Evolutionary conservation across 331 rosid species (phyloP).

Genomic region (Arachis monticola): DNA sequence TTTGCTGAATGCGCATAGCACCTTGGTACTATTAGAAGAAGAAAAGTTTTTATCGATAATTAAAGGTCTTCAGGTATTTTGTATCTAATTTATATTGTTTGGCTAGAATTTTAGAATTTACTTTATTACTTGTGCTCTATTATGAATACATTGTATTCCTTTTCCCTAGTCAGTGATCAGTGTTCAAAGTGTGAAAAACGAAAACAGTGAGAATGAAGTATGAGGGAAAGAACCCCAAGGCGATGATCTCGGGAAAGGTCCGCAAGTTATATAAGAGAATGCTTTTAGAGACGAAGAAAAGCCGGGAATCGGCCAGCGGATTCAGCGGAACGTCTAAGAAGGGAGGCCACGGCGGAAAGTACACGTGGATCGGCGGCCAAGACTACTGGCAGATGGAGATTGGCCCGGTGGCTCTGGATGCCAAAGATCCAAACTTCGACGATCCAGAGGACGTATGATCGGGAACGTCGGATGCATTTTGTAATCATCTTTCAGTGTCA

Average conservation of each 20-base stretch:
- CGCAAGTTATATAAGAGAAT: slow-evolving; percentile 49
- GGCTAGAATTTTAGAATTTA: too few relatives aligned
- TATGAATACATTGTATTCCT: too few relatives aligned
- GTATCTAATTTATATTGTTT: too few relatives aligned
- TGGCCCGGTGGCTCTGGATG: slow-evolving; percentile 55
- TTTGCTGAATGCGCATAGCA: too few relatives aligned
- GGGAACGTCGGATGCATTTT: too few relatives aligned
- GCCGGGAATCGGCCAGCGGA: slow-evolving; percentile 79
- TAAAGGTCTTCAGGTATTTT: too few relatives aligned
- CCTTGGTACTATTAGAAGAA: too few relatives aligned
- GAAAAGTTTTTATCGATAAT: too few relatives aligned
- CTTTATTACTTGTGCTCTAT: too few relatives aligned
- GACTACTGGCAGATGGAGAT: slow-evolving; percentile 59
- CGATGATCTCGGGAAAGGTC: slow-evolving; percentile 52
- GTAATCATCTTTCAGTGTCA: too few relatives aligned
- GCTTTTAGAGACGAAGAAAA: slow-evolving; percentile 56
- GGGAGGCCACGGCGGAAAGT: slow-evolving; percentile 92
- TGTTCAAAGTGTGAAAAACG: neutral
- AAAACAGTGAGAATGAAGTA: slow-evolving; percentile 50
- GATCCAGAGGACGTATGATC: slow-evolving; percentile 54
- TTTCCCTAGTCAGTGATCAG: neutral
- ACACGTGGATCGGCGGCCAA: slow-evolving; percentile 82
- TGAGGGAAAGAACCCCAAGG: too few relatives aligned
- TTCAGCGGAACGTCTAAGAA: slow-evolving; percentile 90
- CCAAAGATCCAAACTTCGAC: slow-evolving; percentile 79